Evolutionary conservation across 805 yeast genomes (phyloP).

Genomic region (Wickerhamiella sorbophila): DNA sequence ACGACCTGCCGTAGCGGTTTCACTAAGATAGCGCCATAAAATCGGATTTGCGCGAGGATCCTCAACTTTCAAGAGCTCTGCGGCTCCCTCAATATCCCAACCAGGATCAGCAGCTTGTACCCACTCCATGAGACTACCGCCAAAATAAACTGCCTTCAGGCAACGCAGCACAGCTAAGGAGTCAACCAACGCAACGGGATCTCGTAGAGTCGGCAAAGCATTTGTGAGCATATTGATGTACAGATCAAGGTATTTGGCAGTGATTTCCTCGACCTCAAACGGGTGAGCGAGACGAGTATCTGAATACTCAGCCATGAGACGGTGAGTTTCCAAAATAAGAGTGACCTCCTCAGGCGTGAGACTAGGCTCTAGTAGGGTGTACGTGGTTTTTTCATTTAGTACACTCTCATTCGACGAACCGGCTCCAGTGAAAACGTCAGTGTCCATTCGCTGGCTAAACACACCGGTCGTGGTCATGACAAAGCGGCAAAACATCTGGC

Average conservation of each 20-base stretch:
- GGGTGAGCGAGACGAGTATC: not conserved
- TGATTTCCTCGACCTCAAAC: not conserved
- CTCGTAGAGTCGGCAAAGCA: not conserved
- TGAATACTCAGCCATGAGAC: not conserved
- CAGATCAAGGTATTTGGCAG: not conserved
- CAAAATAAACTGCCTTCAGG: not conserved
- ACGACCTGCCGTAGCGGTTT: not conserved
- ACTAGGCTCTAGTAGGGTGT: not conserved
- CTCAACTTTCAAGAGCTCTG: not conserved
- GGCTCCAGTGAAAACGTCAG: too few relatives aligned
- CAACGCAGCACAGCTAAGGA: not conserved
- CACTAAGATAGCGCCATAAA: slow-evolving; percentile 1
- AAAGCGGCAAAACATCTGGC: too few relatives aligned
- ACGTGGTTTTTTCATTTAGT: too few relatives aligned
- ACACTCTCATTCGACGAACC: too few relatives aligned
- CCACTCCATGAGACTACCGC: not conserved
- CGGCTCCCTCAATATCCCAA: not conserved
- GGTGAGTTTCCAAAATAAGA: not conserved
- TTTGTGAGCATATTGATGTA: not conserved
- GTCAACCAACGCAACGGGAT: not conserved
- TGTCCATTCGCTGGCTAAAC: too few relatives aligned
- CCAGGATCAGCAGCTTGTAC: slow-evolving; percentile 1
- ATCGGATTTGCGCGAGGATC: not conserved
- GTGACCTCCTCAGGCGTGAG: not conserved
- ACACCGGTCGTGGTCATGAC: too few relatives aligned